Evolutionary conservation across 306 rosid genomes (phyloP), one percentile per base, ranked within the genome.

Genomic region (Cucurbita maxima): DNA sequence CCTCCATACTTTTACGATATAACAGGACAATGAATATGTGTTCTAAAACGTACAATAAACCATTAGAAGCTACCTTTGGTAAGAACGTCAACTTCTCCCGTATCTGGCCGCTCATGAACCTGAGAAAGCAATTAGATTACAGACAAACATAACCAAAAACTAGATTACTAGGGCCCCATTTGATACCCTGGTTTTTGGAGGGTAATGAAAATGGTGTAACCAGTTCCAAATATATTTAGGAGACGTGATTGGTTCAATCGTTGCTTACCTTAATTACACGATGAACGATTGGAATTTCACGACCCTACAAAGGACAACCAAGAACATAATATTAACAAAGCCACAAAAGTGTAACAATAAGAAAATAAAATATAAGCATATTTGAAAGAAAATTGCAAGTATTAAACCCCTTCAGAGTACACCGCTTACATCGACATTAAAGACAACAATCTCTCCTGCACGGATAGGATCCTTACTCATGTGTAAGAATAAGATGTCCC

Each of bases 261-360:
- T 14, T 38, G 64, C 66, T 82, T 83, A 90, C 98, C 98, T 85
- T 89, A 34, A 92, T 90, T 63, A 92, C 96, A 50, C 96, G 98
- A 81, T 92, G 98, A 55, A 92, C 98, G 58, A 92, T 92, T 38
- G 98, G 98, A 84, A 92, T 92, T 83, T 92, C 98, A 30, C 96
- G 98, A 37, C 98, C 98, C 96, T 92, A 75, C 20, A 78, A 45
- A 74, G 76, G 53, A 47, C 19, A 66, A 4, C 58, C 15, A 64
- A 34, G 1, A 19, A 20, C n/a, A 20, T 2, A 1, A 7, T 20
- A 3, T 4, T 20, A 6, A 51, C 18, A 44, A 30, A 30, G 34
- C 34, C 34, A 12, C 37, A 67, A 67, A 45, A 67, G 54, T 18
- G 52, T 40, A 66, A 67, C 72, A 66, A 64, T 10, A 64, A 43